phyloP scores from a whole-genome alignment of 164 flowering plant genomes.

The Vitis labrusca region DNA sequence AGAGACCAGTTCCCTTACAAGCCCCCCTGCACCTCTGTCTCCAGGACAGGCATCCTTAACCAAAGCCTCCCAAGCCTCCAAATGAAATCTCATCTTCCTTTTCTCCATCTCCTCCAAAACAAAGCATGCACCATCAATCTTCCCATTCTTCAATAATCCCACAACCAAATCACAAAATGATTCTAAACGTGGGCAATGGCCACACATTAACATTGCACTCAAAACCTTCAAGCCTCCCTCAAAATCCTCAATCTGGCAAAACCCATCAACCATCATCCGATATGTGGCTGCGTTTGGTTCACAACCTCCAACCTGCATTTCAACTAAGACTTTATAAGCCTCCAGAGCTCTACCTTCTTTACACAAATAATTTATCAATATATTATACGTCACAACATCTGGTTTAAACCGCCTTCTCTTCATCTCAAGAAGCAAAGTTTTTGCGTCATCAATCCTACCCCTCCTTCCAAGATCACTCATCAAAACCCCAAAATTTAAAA shows the following conservation, averaged over 20 bases:
- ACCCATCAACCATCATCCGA: slow-evolving; percentile 85
- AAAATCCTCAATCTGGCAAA: slow-evolving; percentile 60
- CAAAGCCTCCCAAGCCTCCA: slow-evolving; percentile 54
- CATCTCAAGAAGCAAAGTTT: slow-evolving; percentile 65
- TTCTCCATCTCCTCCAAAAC: slow-evolving; percentile 84
- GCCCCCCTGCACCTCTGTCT: slow-evolving; percentile 12
- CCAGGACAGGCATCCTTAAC: slow-evolving; percentile 30
- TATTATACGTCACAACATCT: slow-evolving; percentile 73
- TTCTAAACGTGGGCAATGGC: slow-evolving; percentile 59
- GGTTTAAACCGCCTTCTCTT: slow-evolving; percentile 67
- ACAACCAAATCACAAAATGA: slow-evolving; percentile 52
- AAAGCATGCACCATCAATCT: slow-evolving; percentile 56
- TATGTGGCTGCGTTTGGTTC: slow-evolving; percentile 76
- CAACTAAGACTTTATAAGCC: slow-evolving; percentile 69
- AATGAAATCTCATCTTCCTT: slow-evolving; percentile 46
- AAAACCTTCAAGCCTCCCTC: slow-evolving; percentile 62
- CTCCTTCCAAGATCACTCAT: slow-evolving; percentile 72
- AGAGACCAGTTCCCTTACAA: slow-evolving; percentile 18
- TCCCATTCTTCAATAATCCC: slow-evolving; percentile 57
- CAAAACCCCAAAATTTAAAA: slow-evolving; percentile 74
- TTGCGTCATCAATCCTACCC: slow-evolving; percentile 75
- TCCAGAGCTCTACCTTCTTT: slow-evolving; percentile 51
- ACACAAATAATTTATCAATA: slow-evolving; percentile 64
- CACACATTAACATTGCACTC: slow-evolving; percentile 58
- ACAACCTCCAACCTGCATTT: slow-evolving; percentile 79